Evolutionary conservation across 768 basidiomycete genomes (phyloP).

Genomic region (Mycena venus): DNA sequence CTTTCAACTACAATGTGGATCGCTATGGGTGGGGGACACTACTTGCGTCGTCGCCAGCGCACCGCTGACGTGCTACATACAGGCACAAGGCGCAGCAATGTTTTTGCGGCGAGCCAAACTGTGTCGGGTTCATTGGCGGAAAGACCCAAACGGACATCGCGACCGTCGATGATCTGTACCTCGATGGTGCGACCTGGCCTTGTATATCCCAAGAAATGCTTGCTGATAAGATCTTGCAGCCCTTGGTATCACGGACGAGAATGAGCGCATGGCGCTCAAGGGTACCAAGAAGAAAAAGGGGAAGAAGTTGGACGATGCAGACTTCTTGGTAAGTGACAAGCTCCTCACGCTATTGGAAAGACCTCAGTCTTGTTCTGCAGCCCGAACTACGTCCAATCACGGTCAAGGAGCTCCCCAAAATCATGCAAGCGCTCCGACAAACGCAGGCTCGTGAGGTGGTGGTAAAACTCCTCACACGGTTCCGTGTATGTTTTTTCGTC

Average conservation of each 20-base stretch:
- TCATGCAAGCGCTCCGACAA: constrained; percentile 92
- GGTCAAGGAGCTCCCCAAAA: constrained; percentile 88
- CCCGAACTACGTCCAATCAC: constrained; percentile 82
- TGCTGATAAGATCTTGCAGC: constrained; percentile 59
- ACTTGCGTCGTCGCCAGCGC: not conserved
- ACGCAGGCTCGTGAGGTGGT: constrained; percentile 87
- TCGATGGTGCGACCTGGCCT: constrained; percentile 75
- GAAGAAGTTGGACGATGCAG: constrained; percentile 91
- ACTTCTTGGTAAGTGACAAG: constrained; percentile 77
- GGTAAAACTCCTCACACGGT: constrained; percentile 84
- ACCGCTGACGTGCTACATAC: not conserved
- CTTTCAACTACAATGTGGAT: constrained; percentile 99
- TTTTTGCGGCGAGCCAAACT: constrained; percentile 95
- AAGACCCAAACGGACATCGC: constrained; percentile 98
- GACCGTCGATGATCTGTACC: constrained; percentile 93
- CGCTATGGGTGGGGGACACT: constrained; percentile 87
- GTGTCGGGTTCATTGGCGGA: constrained; percentile 96
- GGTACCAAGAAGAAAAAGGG: constrained; percentile 95
- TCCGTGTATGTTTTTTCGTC: constrained; percentile 69
- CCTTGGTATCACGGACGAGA: constrained; percentile 94
- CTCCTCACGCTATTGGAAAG: not conserved
- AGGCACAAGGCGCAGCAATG: constrained; percentile 96
- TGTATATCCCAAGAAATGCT: not conserved
- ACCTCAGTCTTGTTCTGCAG: constrained; percentile 51
- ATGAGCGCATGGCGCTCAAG: constrained; percentile 85